Conservation (phyloP, 2,329 filamentous ascomycete species). For the Alternaria sp. region DNA sequence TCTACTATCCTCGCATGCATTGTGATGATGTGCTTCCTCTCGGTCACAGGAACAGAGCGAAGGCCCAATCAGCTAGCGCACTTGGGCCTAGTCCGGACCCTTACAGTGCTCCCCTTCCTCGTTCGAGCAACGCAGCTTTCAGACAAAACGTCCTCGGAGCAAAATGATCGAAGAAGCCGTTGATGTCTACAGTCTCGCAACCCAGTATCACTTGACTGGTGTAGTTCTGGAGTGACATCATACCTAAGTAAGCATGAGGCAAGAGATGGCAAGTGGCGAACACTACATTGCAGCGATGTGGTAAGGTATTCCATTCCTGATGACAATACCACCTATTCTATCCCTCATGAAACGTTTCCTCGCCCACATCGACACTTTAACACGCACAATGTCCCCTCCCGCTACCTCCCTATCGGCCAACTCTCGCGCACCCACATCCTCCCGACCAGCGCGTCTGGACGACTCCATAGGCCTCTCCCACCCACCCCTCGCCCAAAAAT, state of each 20-base stretch:
- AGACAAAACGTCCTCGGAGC: neutral
- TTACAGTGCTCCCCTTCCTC: neutral
- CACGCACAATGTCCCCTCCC: neutral
- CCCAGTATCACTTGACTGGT: neutral
- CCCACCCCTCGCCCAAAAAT: neutral
- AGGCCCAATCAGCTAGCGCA: neutral
- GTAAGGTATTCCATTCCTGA: neutral
- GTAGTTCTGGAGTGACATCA: neutral
- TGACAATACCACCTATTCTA: neutral
- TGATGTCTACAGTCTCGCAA: neutral
- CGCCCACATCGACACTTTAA: neutral
- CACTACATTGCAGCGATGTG: neutral
- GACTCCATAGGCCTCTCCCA: slow-evolving; percentile 2
- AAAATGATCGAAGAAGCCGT: neutral
- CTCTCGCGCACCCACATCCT: neutral
- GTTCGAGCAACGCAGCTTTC: neutral
- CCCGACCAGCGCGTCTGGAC: neutral
- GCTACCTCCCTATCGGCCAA: neutral
- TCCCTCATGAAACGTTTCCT: slow-evolving; percentile 1
- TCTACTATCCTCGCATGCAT: neutral
- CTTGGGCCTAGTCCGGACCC: neutral
- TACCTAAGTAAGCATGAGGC: neutral
- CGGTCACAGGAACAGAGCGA: neutral
- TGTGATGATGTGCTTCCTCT: neutral
- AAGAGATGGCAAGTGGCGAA: neutral